Evolutionary conservation across 768 basidiomycete genomes (phyloP).

Genomic region (Naematelia encephala): DNA sequence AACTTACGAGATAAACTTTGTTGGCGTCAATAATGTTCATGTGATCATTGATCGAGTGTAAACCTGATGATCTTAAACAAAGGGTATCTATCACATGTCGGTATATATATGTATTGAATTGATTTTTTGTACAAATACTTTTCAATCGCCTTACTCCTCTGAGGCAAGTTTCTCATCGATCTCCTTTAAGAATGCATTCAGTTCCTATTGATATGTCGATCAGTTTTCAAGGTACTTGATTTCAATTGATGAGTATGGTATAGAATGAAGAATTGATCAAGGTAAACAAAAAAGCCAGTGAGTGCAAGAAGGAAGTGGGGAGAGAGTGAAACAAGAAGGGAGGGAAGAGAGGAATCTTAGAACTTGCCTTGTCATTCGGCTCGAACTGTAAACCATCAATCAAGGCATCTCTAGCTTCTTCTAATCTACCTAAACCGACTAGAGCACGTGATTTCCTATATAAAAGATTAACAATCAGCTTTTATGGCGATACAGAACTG

Average conservation of each 20-base stretch:
- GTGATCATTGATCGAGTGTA: too few species aligned
- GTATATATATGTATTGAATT: too few species aligned
- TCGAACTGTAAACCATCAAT: slow-evolving; percentile 82
- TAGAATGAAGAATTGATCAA: too few species aligned
- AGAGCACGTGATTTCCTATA: slow-evolving; percentile 74
- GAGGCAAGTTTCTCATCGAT: slow-evolving; percentile 33
- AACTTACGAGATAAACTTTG: not conserved
- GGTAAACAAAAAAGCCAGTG: too few species aligned
- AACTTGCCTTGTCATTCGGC: slow-evolving; percentile 60
- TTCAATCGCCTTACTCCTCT: not conserved
- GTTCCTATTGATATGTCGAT: slow-evolving; percentile 21
- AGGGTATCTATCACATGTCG: too few species aligned
- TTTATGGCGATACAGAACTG: too few species aligned
- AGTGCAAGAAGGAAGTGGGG: too few species aligned
- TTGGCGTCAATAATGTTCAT: too few species aligned
- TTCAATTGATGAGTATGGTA: not conserved
- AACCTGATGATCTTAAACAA: too few species aligned
- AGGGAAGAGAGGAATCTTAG: too few species aligned
- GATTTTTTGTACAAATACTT: too few species aligned
- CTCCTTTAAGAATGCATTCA: slow-evolving; percentile 41
- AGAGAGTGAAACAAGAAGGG: too few species aligned
- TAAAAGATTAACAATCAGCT: not conserved
- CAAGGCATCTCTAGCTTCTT: slow-evolving; percentile 78
- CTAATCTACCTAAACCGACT: slow-evolving; percentile 62
- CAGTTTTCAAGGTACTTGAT: not conserved